phyloP scores from a whole-genome alignment of 2,329 filamentous ascomycete species.

The Myriosclerotinia scirpicola region DNA sequence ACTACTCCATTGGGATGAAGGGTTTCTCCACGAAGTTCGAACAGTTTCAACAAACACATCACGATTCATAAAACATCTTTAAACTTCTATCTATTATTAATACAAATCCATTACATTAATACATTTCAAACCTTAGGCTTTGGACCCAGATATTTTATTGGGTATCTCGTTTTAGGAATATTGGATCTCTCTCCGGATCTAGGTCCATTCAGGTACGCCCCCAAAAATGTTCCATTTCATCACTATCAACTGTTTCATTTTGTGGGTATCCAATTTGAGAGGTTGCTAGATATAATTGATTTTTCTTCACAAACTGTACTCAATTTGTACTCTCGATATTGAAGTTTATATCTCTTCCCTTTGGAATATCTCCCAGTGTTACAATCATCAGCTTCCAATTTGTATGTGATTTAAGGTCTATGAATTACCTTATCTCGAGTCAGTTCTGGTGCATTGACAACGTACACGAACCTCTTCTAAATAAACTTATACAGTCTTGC shows the following conservation, averaged over 20 bases:
- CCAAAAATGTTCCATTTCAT: conserved; percentile 8
- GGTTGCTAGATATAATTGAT: neutral
- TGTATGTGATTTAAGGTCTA: conserved; percentile 1
- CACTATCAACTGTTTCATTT: conserved; percentile 6
- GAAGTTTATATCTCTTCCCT: neutral
- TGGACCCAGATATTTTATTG: neutral
- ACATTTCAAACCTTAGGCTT: neutral
- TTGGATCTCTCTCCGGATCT: conserved; percentile 14
- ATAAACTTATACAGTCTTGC: neutral
- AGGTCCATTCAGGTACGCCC: conserved; percentile 17
- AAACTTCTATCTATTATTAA: conserved; percentile 3
- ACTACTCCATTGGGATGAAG: neutral
- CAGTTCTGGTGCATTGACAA: conserved; percentile 15
- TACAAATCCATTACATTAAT: neutral
- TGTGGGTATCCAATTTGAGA: conserved; percentile 12
- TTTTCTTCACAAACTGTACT: neutral
- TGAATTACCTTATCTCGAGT: conserved; percentile 1
- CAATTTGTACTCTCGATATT: neutral
- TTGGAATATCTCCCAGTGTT: neutral
- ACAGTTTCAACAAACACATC: neutral
- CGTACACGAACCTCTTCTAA: neutral
- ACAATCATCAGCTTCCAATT: neutral
- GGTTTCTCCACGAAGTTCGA: neutral
- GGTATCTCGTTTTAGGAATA: neutral
- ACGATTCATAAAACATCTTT: neutral